Conservation (phyloP, 2,329 filamentous ascomycete species). For the Xylariaceae sp. region DNA sequence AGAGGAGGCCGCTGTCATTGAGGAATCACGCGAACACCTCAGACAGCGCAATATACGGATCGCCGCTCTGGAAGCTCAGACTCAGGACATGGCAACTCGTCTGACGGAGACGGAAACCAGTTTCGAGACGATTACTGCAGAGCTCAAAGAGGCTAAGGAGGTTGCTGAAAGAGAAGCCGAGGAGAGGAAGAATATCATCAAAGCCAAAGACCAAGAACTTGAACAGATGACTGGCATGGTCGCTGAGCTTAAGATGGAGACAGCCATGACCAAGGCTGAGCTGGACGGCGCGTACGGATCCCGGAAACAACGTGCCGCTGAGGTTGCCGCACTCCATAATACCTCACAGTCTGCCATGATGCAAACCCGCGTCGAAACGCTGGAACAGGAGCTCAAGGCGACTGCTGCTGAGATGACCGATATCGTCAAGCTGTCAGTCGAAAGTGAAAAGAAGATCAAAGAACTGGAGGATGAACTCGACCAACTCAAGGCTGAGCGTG, state of each 20-base stretch:
- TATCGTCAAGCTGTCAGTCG: conserved; percentile 32
- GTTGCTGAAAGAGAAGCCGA: conserved; percentile 28
- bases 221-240: conserved; percentile 44
- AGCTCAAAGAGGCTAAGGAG: conserved; percentile 34
- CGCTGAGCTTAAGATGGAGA: conserved; percentile 56
- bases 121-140: conserved; percentile 35
- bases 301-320: conserved; percentile 53
- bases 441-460: conserved; percentile 33
- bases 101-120: conserved; percentile 36
- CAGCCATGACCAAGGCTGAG: conserved; percentile 56
- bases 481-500: conserved; percentile 26
- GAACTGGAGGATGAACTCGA: conserved; percentile 32
- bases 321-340: conserved; percentile 50
- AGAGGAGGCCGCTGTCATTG: conserved; percentile 34
- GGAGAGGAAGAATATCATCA: conserved; percentile 38
- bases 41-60: conserved; percentile 42
- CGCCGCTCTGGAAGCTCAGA: conserved; percentile 39
- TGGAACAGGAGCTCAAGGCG: conserved; percentile 65
- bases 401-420: conserved; percentile 31
- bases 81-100: conserved; percentile 36
- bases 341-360: conserved; percentile 34
- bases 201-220: conserved; percentile 35
- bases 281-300: conserved; percentile 58
- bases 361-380: conserved; percentile 41
- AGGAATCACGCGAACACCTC: conserved; percentile 37